phyloP scores from a whole-genome alignment of 2,329 filamentous ascomycete genomes.

The Aspergillus aculeatus region DNA sequence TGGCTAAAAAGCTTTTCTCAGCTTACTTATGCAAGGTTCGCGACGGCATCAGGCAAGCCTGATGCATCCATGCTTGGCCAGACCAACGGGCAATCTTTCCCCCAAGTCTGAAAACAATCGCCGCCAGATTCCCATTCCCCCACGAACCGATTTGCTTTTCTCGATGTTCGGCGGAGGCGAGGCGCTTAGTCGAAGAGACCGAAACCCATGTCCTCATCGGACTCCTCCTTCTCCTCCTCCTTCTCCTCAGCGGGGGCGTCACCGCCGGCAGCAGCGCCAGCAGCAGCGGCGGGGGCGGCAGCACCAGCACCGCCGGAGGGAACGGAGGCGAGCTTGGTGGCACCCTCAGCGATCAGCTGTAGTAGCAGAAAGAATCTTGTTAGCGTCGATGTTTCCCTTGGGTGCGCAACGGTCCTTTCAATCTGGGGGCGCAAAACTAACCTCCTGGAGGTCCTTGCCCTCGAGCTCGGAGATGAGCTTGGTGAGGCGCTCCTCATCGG shows the following conservation, averaged over 20 bases:
- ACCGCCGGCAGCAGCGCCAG: conserved; percentile 66
- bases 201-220: conserved; percentile 72
- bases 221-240: conserved; percentile 74
- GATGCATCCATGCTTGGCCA: conserved; percentile 29
- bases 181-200: conserved; percentile 64
- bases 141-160: conserved; percentile 60
- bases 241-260: conserved; percentile 67
- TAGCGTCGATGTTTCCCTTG: conserved; percentile 12
- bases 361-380: conserved; percentile 5
- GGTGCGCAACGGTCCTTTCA: background rate
- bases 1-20: conserved; percentile 34
- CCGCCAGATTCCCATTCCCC: conserved; percentile 54
- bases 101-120: conserved; percentile 32
- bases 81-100: conserved; percentile 28
- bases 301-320: conserved; percentile 79
- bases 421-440: conserved; percentile 47
- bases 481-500: conserved; percentile 79
- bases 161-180: conserved; percentile 27
- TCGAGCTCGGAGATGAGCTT: conserved; percentile 78
- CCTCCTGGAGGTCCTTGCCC: conserved; percentile 77
- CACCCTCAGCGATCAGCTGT: conserved; percentile 87
- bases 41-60: conserved; percentile 40
- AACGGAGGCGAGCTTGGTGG: conserved; percentile 93
- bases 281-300: conserved; percentile 46
- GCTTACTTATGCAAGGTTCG: conserved; percentile 35